Conservation (phyloP, 176 grass and related monocot genomes). For the Oryza australiensis region DNA sequence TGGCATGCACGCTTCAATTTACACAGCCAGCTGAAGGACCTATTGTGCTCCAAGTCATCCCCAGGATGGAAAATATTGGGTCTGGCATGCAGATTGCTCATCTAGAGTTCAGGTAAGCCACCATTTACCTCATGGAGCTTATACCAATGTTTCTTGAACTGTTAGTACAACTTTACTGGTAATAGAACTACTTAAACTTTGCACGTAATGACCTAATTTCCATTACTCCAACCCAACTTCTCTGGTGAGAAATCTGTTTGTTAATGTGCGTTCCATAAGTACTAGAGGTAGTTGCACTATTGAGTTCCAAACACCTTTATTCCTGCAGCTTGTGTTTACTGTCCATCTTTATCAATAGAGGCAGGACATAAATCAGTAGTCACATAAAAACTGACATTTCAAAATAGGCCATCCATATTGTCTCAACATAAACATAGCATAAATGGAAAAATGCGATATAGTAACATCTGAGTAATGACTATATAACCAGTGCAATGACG, state of each 20-base stretch:
- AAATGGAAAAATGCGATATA: neutral
- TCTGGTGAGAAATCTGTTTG: neutral
- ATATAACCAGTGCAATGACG: neutral
- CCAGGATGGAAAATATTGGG: conserved; percentile 73
- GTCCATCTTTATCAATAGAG: neutral
- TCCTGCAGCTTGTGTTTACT: neutral
- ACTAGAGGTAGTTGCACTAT: conserved; percentile 10
- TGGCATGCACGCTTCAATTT: conserved; percentile 80
- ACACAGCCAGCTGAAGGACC: conserved; percentile 64
- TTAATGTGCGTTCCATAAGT: neutral
- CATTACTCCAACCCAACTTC: neutral
- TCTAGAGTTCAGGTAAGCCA: conserved; percentile 87
- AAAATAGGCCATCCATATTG: neutral
- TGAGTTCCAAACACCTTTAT: neutral
- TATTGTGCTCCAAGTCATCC: conserved; percentile 72
- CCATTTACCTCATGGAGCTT: neutral
- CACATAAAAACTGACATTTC: neutral
- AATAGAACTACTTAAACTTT: neutral
- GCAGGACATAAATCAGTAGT: neutral
- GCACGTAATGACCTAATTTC: neutral
- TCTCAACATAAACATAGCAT: neutral
- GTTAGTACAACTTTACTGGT: conserved; percentile 20
- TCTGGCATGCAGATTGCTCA: conserved; percentile 86
- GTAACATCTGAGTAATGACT: neutral
- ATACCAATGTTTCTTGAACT: conserved; percentile 19